Percentiles rank a stretch among this genome's conserved stretches.
Conservation (phyloP, 768 basidiomycete genomes). For the Boletus rubescentipes region DNA sequence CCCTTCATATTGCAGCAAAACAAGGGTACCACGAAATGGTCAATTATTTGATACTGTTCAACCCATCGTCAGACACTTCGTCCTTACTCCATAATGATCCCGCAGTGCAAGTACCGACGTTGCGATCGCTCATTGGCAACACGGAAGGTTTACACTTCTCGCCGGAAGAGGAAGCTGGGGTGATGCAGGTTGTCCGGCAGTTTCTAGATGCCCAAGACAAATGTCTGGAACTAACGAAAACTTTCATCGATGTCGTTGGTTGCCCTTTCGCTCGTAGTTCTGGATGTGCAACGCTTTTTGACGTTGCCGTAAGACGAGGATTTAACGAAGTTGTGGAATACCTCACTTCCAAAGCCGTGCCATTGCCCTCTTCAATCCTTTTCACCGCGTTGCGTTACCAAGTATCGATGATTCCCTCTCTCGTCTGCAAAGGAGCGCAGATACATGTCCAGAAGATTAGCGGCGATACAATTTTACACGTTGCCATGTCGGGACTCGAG, state of each 20-base stretch:
- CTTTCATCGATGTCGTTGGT: background rate
- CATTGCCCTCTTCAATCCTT: too few species aligned
- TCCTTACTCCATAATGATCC: background rate
- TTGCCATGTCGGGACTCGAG: too few species aligned
- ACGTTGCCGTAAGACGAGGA: too few species aligned
- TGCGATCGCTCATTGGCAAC: background rate
- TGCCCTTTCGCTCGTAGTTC: background rate
- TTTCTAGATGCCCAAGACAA: background rate
- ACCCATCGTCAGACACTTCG: background rate
- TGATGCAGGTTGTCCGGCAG: background rate
- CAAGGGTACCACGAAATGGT: background rate
- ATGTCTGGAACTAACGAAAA: background rate
- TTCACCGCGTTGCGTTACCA: too few species aligned
- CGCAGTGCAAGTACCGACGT: background rate
- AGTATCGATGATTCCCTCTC: too few species aligned
- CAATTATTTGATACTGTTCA: background rate
- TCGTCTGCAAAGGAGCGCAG: too few species aligned
- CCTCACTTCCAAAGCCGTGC: too few species aligned
- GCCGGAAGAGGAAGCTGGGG: background rate
- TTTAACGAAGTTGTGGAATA: too few species aligned
- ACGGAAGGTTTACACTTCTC: background rate
- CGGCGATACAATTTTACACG: too few species aligned
- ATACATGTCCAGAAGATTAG: too few species aligned
- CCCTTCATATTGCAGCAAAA: background rate
- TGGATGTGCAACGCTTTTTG: background rate